Evolutionary conservation across 352 stramenopile genomes (phyloP).

Genomic region (Phytophthora cajani): DNA sequence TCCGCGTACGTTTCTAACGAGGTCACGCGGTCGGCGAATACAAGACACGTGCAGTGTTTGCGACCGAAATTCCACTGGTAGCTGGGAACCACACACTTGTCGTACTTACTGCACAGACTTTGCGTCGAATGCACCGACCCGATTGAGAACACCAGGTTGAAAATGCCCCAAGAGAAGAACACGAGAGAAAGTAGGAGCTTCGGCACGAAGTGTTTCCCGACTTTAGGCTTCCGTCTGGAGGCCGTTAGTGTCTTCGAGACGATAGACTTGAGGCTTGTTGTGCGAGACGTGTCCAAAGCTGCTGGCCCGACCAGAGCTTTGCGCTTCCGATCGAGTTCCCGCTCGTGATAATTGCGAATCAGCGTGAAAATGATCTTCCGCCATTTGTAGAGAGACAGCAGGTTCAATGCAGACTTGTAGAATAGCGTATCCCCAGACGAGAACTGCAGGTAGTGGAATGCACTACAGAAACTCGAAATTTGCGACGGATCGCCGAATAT

Average conservation of each 20-base stretch:
- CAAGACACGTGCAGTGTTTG: neutral
- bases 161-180: neutral
- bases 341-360: neutral
- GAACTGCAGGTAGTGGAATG: slow-evolving; percentile 43
- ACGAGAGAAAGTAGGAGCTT: neutral
- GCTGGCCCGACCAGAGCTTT: neutral
- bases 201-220: neutral
- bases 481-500: slow-evolving; percentile 47
- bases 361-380: slow-evolving; percentile 36
- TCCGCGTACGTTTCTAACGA: slow-evolving; percentile 31
- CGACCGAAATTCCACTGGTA: slow-evolving; percentile 1
- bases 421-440: slow-evolving; percentile 29
- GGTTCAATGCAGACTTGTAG: slow-evolving; percentile 43
- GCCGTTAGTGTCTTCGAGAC: neutral
- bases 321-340: neutral
- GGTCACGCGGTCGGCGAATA: slow-evolving; percentile 9
- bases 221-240: neutral
- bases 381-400: slow-evolving; percentile 61
- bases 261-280: neutral
- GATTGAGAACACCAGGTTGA: neutral
- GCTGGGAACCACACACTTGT: neutral
- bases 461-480: slow-evolving; percentile 41
- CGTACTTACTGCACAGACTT: neutral
- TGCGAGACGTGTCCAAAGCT: neutral
- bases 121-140: neutral